Evolutionary conservation across 2,329 filamentous ascomycete genomes (phyloP), one percentile per base, ranked within the genome.

Genomic region (Cytospora schulzeri): DNA sequence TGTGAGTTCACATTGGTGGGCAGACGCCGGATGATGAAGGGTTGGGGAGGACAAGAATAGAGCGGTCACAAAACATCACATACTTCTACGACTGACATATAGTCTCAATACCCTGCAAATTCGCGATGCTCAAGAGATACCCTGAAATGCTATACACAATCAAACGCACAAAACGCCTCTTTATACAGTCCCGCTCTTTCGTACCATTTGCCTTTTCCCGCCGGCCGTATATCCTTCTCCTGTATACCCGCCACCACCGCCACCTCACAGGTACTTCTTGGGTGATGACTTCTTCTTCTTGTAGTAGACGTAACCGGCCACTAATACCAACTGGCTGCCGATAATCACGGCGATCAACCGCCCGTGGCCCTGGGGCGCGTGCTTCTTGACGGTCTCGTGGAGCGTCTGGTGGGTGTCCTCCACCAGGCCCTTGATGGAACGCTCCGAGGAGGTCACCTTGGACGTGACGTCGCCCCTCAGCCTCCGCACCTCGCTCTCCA

Each of bases 191-290:
- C 55, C 45, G 29, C 53, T 50, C 41, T 57, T 57, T 52, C 51
- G 22, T 60, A 63, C 60, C 29, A 51, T 61, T 38, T 52, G 11
- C 45, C n/a, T 50, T 56, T 56, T 26, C 52, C 22, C 11, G 9
- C 45, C 45, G 45, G 45, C 52, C 57, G 68, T 57, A 50, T 60
- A 33, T 54, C 60, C 28, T 53, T 62, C 52, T 60, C 35, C 11
- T 26, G 22, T 35, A 51, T 12, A 58, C n/a, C 29, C 22, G 17
- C 26, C 33, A 31, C 14, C 26, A 54, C 55, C 26, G 19, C 28
- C 14, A 8, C 54, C 35, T 22, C 22, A 97, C 74, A 97, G 79
- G 76, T 93, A 97, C 80, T 97, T 97, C 84, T 97, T 97, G n/a
- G 92, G 92, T 76, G 88, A 86, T 68, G 83, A 87, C 77, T 89